Evolutionary conservation across 1,139 yeast genomes (phyloP), one percentile per base, ranked within the genome.

Genomic region (Saccharomyces pastorianus): DNA sequence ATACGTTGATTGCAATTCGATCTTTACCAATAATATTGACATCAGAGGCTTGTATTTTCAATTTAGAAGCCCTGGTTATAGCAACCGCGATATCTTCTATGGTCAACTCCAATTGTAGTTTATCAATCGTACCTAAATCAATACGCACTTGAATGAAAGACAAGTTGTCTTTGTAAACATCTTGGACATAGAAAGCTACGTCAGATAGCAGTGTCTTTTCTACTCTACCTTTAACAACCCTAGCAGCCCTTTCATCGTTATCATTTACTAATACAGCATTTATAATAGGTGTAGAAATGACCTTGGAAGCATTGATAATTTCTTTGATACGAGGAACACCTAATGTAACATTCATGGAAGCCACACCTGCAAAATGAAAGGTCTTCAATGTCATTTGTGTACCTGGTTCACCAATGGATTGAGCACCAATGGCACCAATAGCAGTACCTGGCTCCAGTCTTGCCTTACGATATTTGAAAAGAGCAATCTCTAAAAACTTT

Each of bases 251-350:
- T 73, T 91, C 98, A 70, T 95, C 99, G 17, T 84, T 84, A 63
- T 88, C 95, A 66, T 95, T 93, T 13, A 93, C 98, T 62, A 95
- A 77, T 8, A 87, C 91, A 7, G 98, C 95, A 61, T 93, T 91
- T 68, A 95, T 93, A 68, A 95, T 95, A 0, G 99, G 99, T 2
- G 99, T 95, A 4, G 96, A 88, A 63, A 95, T 95, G 14, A 83
- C 82, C 71, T 95, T 95, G 20, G 97, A 88, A 0, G 99, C 99
- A 72, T 93, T 95, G 69, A 93, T 93, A 69, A 93, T 93, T 77
- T 93, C 99, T 73, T 93, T 93, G 68, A 93, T 93, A 80, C 99
- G 96, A 46, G 99, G 99, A 50, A 93, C 99, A 81, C 99, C 99
- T 63, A 93, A 80, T 0, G 99, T 93, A 62, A 93, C 96, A 76